Conservation (phyloP, 352 stramenopile genomes). For the Achlya hypogyna region DNA sequence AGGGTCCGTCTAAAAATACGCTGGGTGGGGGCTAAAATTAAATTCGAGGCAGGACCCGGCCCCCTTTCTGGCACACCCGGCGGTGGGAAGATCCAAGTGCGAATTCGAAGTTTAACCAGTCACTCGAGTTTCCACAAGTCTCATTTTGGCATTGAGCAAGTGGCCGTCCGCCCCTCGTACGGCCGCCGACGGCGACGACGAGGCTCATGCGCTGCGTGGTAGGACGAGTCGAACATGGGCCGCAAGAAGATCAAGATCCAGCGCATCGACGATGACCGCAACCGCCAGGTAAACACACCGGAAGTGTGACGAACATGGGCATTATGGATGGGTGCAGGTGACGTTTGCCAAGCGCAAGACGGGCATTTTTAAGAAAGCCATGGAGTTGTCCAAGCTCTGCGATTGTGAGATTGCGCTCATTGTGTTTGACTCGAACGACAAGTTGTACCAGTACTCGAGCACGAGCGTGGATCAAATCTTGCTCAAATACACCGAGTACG, state of each 20-base stretch:
- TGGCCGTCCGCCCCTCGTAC: too few species aligned
- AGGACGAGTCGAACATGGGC: slow-evolving; percentile 36
- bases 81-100: background rate
- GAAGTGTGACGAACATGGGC: background rate
- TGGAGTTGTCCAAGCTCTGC: slow-evolving; percentile 81
- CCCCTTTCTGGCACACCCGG: background rate
- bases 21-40: too few species aligned
- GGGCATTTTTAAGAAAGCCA: slow-evolving; percentile 81
- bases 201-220: background rate
- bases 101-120: slow-evolving; percentile 7
- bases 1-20: too few species aligned
- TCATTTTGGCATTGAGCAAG: slow-evolving; percentile 1
- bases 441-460: slow-evolving; percentile 79
- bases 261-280: slow-evolving; percentile 77
- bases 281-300: slow-evolving; percentile 41
- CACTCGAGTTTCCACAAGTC: background rate
- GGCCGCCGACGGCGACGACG: background rate
- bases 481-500: slow-evolving; percentile 82
- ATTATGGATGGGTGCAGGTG: slow-evolving; percentile 23
- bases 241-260: slow-evolving; percentile 87
- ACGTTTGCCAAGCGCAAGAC: slow-evolving; percentile 81
- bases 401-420: slow-evolving; percentile 82
- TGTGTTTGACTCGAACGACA: slow-evolving; percentile 82
- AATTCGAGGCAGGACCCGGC: background rate
- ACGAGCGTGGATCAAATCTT: slow-evolving; percentile 74